A percentile compares a stretch with the other conserved stretches of the same genome.
Evolutionary conservation across 768 basidiomycete genomes (phyloP).

Genomic region (Tylopilus rubrobrunneus): DNA sequence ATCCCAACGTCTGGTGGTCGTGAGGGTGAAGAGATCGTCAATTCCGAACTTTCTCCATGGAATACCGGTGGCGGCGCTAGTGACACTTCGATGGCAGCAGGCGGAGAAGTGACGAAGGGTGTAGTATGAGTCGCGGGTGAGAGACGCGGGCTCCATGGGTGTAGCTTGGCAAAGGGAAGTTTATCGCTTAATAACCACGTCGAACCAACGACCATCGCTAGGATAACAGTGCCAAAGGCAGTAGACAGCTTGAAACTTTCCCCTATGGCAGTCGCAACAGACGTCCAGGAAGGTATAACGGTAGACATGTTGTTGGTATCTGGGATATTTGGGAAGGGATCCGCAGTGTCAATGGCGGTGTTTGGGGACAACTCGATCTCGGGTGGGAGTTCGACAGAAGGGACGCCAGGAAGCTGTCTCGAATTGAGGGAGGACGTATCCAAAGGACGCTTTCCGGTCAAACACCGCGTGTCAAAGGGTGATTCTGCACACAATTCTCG

Average conservation of each 20-base stretch:
- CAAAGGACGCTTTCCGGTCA: slow-evolving; percentile 57
- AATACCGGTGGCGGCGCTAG: neutral
- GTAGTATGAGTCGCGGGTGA: neutral
- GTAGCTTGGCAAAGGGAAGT: slow-evolving; percentile 7
- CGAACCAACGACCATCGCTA: slow-evolving; percentile 24
- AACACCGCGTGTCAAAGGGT: slow-evolving; percentile 50
- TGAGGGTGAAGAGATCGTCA: neutral
- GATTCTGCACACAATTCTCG: slow-evolving; percentile 37
- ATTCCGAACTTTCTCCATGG: slow-evolving; percentile 1
- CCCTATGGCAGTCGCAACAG: slow-evolving; percentile 10
- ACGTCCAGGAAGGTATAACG: slow-evolving; percentile 13
- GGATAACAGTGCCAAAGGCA: slow-evolving; percentile 18
- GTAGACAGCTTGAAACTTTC: slow-evolving; percentile 13
- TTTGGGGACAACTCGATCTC: slow-evolving; percentile 12
- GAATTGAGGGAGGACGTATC: slow-evolving; percentile 47
- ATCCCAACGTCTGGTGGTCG: neutral
- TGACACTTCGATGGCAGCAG: neutral
- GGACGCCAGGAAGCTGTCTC: slow-evolving; percentile 59
- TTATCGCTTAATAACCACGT: slow-evolving; percentile 26
- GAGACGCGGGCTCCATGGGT: slow-evolving; percentile 3
- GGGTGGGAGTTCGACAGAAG: slow-evolving; percentile 33
- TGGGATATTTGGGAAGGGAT: slow-evolving; percentile 14
- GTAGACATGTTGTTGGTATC: slow-evolving; percentile 16
- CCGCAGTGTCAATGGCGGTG: slow-evolving; percentile 10
- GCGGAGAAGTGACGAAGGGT: neutral